A percentile compares a stretch with the other conserved stretches of the same genome.
These are phyloP conservation scores for Maudiozyma barnettii DNA, from an alignment of 805 yeast species.

Conservation along the genomic window DNA sequence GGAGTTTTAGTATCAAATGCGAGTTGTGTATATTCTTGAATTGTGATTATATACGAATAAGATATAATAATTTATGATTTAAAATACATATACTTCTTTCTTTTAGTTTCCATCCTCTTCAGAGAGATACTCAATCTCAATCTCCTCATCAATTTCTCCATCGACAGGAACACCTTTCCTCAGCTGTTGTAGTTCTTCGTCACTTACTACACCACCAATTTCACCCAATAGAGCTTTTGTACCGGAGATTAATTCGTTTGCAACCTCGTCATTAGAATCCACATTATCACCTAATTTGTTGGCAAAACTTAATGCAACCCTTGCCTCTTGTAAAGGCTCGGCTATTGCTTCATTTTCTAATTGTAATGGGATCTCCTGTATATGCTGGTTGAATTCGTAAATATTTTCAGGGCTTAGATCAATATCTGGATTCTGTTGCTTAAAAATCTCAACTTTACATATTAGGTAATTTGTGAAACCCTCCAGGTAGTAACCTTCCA, in stretches of 20 bases:
- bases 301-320: conserved; percentile 32
- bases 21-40: too few species aligned
- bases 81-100: too few species aligned
- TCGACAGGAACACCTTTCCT: conserved; percentile 32
- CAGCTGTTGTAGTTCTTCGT: conserved; percentile 23
- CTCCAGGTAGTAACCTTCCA: conserved; percentile 76
- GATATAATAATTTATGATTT: too few species aligned
- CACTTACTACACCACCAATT: conserved; percentile 55
- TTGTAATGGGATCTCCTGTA: conserved; percentile 32
- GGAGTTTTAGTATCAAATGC: too few species aligned
- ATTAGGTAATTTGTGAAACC: conserved; percentile 60
- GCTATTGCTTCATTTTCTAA: conserved; percentile 27
- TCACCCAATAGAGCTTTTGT: conserved; percentile 40
- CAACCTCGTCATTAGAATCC: conserved; percentile 36
- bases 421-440: conserved; percentile 13
- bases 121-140: conserved; percentile 13
- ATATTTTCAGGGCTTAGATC: conserved; percentile 22
- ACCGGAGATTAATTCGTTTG: conserved; percentile 50
- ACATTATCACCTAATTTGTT: conserved; percentile 37
- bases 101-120: conserved; percentile 4
- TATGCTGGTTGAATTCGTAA: conserved; percentile 26
- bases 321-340: conserved; percentile 27
- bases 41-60: too few species aligned
- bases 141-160: conserved; percentile 26
- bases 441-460: conserved; percentile 29